These are phyloP conservation scores for Pinus taeda DNA, from an alignment of 75 land plant species.

Conservation along the genomic window DNA sequence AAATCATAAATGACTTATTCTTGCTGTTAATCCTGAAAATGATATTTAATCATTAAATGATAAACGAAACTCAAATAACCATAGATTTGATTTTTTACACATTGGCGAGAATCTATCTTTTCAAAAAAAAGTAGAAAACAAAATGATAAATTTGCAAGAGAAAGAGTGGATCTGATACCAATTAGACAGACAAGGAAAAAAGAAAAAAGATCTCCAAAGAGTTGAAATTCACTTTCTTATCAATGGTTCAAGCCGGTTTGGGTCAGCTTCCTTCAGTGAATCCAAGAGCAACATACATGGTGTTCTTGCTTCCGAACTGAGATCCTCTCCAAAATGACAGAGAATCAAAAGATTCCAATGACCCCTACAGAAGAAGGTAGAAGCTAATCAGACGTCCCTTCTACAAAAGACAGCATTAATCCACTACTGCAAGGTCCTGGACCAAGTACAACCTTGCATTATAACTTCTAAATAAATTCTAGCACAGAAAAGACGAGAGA, in stretches of 20 bases:
- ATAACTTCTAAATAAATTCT: not conserved
- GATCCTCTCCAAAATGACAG: conserved; percentile 48
- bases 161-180: not conserved
- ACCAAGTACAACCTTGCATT: not conserved
- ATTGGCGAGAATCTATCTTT: not conserved
- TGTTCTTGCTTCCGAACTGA: conserved; percentile 15
- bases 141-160: not conserved
- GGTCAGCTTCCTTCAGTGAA: conserved; percentile 34
- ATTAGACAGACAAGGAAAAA: not conserved
- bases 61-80: not conserved
- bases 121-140: not conserved
- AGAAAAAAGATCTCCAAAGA: not conserved
- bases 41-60: not conserved
- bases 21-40: too few relatives aligned
- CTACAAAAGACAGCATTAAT: not conserved
- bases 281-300: conserved; percentile 67
- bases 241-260: conserved; percentile 39
- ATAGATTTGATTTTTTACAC: not conserved
- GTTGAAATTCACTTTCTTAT: conserved; percentile 36
- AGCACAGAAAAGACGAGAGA: not conserved
- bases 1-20: not conserved
- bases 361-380: conserved; percentile 21
- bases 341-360: conserved; percentile 68
- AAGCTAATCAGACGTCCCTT: conserved; percentile 6
- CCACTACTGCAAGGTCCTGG: not conserved